phyloP scores from a whole-genome alignment of 1,139 yeast genomes.

The Spencermartinsiella ligniputridi region DNA sequence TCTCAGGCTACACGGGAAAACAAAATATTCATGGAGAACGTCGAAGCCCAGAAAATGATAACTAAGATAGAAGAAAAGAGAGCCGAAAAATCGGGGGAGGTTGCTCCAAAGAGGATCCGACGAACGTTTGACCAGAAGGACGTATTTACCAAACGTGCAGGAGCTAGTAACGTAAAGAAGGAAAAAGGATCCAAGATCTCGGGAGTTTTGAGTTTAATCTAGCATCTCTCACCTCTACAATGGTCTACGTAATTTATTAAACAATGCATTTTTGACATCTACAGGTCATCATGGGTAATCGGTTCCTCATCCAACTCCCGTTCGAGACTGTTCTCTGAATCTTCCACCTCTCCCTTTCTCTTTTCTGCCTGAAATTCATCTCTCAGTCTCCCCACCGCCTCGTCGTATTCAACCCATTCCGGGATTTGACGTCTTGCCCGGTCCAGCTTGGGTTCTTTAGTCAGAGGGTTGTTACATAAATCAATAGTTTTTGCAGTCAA shows the following conservation, averaged over 20 bases:
- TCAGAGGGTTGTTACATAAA: slow-evolving; percentile 75
- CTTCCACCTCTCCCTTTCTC: slow-evolving; percentile 6
- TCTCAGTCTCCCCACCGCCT: slow-evolving; percentile 41
- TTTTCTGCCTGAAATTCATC: slow-evolving; percentile 16
- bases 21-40: slow-evolving; percentile 75
- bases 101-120: slow-evolving; percentile 17
- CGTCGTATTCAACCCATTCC: slow-evolving; percentile 69
- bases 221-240: slow-evolving; percentile 4
- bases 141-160: slow-evolving; percentile 17
- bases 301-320: slow-evolving; percentile 19
- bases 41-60: slow-evolving; percentile 81
- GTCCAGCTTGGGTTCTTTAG: slow-evolving; percentile 71
- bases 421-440: slow-evolving; percentile 71
- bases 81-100: slow-evolving; percentile 25
- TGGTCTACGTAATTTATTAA: slow-evolving; percentile 7
- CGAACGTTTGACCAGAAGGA: slow-evolving; percentile 32
- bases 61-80: slow-evolving; percentile 58
- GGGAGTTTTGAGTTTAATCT: slow-evolving; percentile 23
- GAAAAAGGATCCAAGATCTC: slow-evolving; percentile 14
- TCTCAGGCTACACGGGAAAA: slow-evolving; percentile 85
- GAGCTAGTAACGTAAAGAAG: slow-evolving; percentile 8
- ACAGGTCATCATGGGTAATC: slow-evolving; percentile 31
- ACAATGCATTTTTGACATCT: slow-evolving; percentile 7
- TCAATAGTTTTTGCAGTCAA: slow-evolving; percentile 71
- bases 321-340: slow-evolving; percentile 12